Base-by-base conservation (phyloP, 306 rosid genomes). In the Casuarina equisetifolia region DNA sequence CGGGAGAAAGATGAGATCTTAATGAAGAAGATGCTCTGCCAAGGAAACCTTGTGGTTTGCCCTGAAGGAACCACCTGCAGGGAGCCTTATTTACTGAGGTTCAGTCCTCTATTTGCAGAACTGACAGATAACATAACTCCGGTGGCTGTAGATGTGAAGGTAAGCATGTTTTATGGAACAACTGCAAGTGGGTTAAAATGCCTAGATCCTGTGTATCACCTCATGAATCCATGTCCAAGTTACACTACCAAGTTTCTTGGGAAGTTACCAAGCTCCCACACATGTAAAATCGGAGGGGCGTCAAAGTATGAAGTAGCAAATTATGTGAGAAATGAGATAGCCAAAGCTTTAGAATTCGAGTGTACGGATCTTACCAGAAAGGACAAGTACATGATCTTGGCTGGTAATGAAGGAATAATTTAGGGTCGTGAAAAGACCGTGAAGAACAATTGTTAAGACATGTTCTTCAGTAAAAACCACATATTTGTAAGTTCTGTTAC, bases 21-120 rank as follows among this genome's bases (percentile, higher is more conserved):
- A 43, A 88, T 92, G 93, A 52, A 77, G 38, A 86, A 68, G 32
- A 13, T 89, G 45, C 16, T 92, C 2, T 72, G 83, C 40, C 69
- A 61, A 45, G 90, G 92, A 2, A 82, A 82, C 86, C 79, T 92
- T 3, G 97, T 86, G 19, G 91, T 92, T 5, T 92, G 96, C 66
- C 92, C 97, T 5, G 97, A 92, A 79, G 96, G 97, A 20, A 92
- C 97, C 16, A 92, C 97, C 0, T 90, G 97, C 68, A 86, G 97
- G 32, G 95, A 92, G 68, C 97, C 95, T 13, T 92, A 81, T 72
- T 67, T 92, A 54, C 80, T 92, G 45, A 84, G 97, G 83, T 92
- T 90, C 63, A 92, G 97, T 75, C 93, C 95, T 20, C 48, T 92
- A 20, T 92, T 92, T 78, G 86, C 97, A 3, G 97, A 88, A 71